Base-by-base conservation (phyloP, 805 yeast genomes). In the Tetrapisispora fleetii region DNA sequence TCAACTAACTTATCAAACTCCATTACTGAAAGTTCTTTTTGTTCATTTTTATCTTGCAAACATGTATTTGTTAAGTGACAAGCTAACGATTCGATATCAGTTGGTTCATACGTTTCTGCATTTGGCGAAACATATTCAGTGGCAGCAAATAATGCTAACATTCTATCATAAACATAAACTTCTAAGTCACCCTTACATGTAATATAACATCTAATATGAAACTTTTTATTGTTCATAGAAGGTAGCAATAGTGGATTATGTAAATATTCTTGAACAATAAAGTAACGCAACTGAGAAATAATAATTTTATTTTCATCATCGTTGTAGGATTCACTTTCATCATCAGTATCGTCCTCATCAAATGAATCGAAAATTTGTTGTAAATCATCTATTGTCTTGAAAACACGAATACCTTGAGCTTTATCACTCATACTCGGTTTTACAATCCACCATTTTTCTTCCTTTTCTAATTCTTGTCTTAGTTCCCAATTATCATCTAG, bases 371-470 rank as follows among this genome's bases (percentile, higher is more conserved):
- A 91, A 4, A 91, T 81, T 3, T 67, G 75, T 64, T 90, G 96
- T 45, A 93, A 70, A 58, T 89, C 93, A 9, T 81, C 86, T 35
- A 87, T 72, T 0, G 89, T 81, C 48, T 74, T 74, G 69, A 93
- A 93, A 0, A 93, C 67, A 37, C 96, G 70, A 45, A 93, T 91
- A 0, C 99, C 99, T 63, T 93, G 96, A 11, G 96, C 99, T 62
- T 91, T 83, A 62, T 93, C 99, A 59, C 95, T 85, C 96, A 93
- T 89, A 54, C 95, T 81, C 16, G 99, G 99, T 62, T 93, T 93
- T 62, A 93, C 73, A 37, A 93, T 93, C 90, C 95, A 91, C 43
- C 83, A 77, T 19, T 62, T 57, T 14, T 51, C 50, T 11, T 37
- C 21, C 11, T 65, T 63, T 50, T 81, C 83, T 33, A 93, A 69